phyloP scores from a whole-genome alignment of 768 basidiomycete genomes.

The Sporobolomyces phaffii region DNA sequence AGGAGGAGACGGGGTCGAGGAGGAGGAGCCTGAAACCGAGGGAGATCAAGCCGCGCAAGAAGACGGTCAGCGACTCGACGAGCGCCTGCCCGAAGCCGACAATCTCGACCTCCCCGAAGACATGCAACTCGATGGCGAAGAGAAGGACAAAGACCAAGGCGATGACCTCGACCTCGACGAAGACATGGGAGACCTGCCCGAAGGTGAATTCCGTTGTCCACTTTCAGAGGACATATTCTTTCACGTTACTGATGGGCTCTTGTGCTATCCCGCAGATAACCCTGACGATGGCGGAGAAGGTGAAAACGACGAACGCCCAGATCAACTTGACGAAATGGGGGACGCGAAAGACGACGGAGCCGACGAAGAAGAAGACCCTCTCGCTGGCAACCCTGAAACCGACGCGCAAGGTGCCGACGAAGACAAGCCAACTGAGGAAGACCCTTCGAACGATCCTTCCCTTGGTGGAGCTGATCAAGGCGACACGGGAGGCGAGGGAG shows the following conservation, averaged over 20 bases:
- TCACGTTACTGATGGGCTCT: too few species aligned
- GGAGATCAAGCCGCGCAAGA: constrained; percentile 53
- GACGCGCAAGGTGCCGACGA: constrained; percentile 55
- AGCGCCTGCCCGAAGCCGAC: constrained; percentile 69
- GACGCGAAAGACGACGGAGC: constrained; percentile 45
- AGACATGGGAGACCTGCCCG: constrained; percentile 30
- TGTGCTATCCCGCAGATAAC: not conserved
- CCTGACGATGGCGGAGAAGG: constrained; percentile 43
- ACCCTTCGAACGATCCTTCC: constrained; percentile 32
- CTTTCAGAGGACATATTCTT: too few species aligned
- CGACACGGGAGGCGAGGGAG: constrained; percentile 36
- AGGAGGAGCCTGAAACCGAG: constrained; percentile 34
- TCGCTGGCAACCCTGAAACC: constrained; percentile 69
- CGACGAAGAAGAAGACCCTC: constrained; percentile 55
- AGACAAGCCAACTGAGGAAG: constrained; percentile 45
- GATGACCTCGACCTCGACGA: constrained; percentile 44
- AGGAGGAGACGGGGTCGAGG: constrained; percentile 15
- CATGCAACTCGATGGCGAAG: constrained; percentile 55
- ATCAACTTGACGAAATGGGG: constrained; percentile 49
- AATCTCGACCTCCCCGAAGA: constrained; percentile 85
- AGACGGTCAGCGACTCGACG: constrained; percentile 62
- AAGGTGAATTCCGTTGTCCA: constrained; percentile 38
- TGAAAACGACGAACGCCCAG: constrained; percentile 44
- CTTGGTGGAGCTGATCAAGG: constrained; percentile 33
- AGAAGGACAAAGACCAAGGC: constrained; percentile 42